These are phyloP conservation scores for Rutstroemia sydowiana DNA, from an alignment of 2,329 filamentous ascomycete genomes.

Conservation along the genomic window DNA sequence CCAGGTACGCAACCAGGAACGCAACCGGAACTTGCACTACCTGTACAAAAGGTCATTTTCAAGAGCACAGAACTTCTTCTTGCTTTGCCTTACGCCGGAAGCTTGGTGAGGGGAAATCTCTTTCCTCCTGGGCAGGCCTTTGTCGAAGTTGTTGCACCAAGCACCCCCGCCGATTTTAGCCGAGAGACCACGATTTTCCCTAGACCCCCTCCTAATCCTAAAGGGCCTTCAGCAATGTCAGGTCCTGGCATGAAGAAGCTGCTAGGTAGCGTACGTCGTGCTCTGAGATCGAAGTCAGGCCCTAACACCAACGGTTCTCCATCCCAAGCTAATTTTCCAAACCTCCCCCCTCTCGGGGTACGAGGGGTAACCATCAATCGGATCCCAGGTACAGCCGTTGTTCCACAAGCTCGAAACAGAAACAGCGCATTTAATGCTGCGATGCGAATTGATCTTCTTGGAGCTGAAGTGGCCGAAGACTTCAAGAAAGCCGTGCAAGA, in stretches of 20 bases:
- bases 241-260: conserved; percentile 77
- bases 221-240: conserved; percentile 51
- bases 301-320: conserved; percentile 27
- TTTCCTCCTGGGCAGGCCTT: conserved; percentile 77
- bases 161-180: conserved; percentile 38
- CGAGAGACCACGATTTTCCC: conserved; percentile 47
- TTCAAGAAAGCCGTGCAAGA: conserved; percentile 70
- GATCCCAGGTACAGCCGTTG: conserved; percentile 51
- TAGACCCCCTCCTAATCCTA: conserved; percentile 34
- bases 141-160: conserved; percentile 57
- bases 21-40: conserved; percentile 33
- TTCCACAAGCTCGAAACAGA: conserved; percentile 45
- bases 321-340: conserved; percentile 30
- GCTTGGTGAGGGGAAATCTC: conserved; percentile 78
- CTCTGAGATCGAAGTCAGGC: conserved; percentile 51
- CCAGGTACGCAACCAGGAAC: conserved; percentile 17
- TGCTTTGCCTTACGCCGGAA: conserved; percentile 65
- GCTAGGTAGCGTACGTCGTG: conserved; percentile 77
- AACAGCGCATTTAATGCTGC: conserved; percentile 42
- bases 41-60: conserved; percentile 40
- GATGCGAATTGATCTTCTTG: conserved; percentile 71
- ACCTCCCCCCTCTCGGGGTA: conserved; percentile 28
- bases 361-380: conserved; percentile 47
- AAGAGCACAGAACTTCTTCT: conserved; percentile 52
- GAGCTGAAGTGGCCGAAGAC: conserved; percentile 69